Base-by-base conservation (phyloP, 176 grass and related monocot species). In the Sorghum bicolor region DNA sequence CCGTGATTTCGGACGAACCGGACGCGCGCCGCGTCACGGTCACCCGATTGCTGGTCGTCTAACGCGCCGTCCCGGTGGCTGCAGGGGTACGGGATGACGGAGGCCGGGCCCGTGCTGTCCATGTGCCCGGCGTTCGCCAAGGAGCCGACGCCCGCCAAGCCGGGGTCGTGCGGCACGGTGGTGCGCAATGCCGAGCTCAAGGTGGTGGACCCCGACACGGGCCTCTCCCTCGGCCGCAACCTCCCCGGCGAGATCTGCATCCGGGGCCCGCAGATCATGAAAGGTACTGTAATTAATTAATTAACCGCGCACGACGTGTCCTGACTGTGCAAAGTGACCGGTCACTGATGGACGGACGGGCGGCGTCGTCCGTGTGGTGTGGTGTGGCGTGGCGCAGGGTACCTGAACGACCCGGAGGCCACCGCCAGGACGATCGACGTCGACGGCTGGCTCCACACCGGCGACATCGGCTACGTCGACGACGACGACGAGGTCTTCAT, bases 21-120 rank as follows among this genome's bases (percentile, higher is more conserved):
- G 29, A 0, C 52, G 52, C 44, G 43, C 40, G 40, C 40, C n/a
- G n/a, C 34, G 53, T n/a, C 20, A 48, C 12, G 36, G 22, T 48
- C 25, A 34, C 9, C 19, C 0, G 69, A 72, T 5, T 5, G 5
- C 33, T 28, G 24, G 10, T 41, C 9, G 38, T 1, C 3, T 8
- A n/a, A 0, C 19, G 67, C 22, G 20, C 19, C 25, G 17, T 39
- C 10, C 19, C 17, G 48, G 48, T 52, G 30, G 30, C 34, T 37
- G 63, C 87, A 95, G 91, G 96, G 96, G 4, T 98, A 98, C 32
- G 96, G 96, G 22, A 98, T 98, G 96, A 98, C 93, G 37, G 96
- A 98, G 85, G 96, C 96, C 4, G 96, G 96, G 29, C 96, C 96
- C 5, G 96, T 98, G 73, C 93, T 95, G 29, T 92, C 96, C 10